phyloP scores from a whole-genome alignment of 768 basidiomycete genomes.

The Hemileccinum impolitum region DNA sequence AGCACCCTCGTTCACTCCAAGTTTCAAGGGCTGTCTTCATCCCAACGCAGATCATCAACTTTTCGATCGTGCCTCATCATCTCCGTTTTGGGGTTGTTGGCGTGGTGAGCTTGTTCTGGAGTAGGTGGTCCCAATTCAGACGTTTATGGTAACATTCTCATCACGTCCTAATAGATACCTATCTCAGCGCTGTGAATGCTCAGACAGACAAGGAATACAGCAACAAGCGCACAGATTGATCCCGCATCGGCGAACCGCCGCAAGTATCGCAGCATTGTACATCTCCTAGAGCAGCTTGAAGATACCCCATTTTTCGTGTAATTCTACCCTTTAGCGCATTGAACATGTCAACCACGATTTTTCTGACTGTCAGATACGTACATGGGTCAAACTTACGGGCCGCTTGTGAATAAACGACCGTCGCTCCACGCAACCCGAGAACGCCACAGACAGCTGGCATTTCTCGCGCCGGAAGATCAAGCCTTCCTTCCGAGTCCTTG shows the following conservation, averaged over 20 bases:
- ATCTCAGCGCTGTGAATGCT: constrained; percentile 58
- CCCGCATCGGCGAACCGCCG: not conserved
- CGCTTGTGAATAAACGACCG: not conserved
- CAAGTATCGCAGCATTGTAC: not conserved
- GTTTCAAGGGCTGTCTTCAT: constrained; percentile 61
- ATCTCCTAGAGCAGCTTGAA: constrained; percentile 9
- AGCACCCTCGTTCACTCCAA: not conserved
- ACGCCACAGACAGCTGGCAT: not conserved
- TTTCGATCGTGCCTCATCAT: constrained; percentile 71
- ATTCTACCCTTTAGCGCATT: constrained; percentile 1
- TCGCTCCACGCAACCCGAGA: not conserved
- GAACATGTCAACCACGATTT: not conserved
- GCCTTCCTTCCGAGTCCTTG: too few relatives aligned
- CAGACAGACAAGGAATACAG: constrained; percentile 5
- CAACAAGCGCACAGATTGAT: constrained; percentile 4
- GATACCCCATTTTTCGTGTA: constrained; percentile 10
- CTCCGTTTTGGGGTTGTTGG: constrained; percentile 72
- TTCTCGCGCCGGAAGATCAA: too few relatives aligned
- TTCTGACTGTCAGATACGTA: too few relatives aligned
- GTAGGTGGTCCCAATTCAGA: constrained; percentile 44
- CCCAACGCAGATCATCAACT: constrained; percentile 79
- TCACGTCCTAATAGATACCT: constrained; percentile 45
- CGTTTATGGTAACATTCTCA: constrained; percentile 2
- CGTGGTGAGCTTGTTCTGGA: constrained; percentile 80
- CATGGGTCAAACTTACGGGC: too few relatives aligned